These are phyloP conservation scores for Lentinus brumalis DNA, from an alignment of 768 basidiomycete genomes.

Conservation along the genomic window DNA sequence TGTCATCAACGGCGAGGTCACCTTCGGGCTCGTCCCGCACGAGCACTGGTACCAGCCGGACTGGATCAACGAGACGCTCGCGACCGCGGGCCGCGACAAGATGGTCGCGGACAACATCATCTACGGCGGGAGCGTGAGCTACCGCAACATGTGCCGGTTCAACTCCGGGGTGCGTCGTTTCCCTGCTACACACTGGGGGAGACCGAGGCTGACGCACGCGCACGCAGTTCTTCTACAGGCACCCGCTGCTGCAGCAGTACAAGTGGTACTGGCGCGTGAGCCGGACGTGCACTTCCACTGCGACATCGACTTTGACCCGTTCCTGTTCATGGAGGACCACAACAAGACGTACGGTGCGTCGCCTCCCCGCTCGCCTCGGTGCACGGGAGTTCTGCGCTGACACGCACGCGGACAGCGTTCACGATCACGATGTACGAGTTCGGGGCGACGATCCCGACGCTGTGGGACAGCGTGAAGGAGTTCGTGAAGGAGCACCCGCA, in stretches of 20 bases:
- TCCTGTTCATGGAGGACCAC: no score
- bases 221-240: slow-evolving; percentile 58
- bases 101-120: slow-evolving; percentile 52
- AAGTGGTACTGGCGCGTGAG: slow-evolving; percentile 83
- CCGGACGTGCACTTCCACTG: slow-evolving; percentile 26
- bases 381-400: no score
- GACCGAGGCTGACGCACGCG: not conserved
- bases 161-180: slow-evolving; percentile 66
- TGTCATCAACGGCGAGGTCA: slow-evolving; percentile 37
- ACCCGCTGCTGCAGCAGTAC: slow-evolving; percentile 62
- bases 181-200: not conserved
- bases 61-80: slow-evolving; percentile 71
- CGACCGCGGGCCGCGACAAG: slow-evolving; percentile 49
- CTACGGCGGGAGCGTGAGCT: slow-evolving; percentile 48
- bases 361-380: no score
- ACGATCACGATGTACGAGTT: slow-evolving; percentile 68
- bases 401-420: slow-evolving; percentile 55
- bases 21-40: slow-evolving; percentile 58
- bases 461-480: no score
- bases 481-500: no score
- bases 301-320: no score
- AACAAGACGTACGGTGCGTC: no score
- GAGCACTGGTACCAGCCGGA: slow-evolving; percentile 73
- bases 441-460: slow-evolving; percentile 59
- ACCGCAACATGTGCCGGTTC: slow-evolving; percentile 80